These are phyloP conservation scores for Cercophora samala DNA, from an alignment of 495 filamentous ascomycete genomes.

Conservation along the genomic window DNA sequence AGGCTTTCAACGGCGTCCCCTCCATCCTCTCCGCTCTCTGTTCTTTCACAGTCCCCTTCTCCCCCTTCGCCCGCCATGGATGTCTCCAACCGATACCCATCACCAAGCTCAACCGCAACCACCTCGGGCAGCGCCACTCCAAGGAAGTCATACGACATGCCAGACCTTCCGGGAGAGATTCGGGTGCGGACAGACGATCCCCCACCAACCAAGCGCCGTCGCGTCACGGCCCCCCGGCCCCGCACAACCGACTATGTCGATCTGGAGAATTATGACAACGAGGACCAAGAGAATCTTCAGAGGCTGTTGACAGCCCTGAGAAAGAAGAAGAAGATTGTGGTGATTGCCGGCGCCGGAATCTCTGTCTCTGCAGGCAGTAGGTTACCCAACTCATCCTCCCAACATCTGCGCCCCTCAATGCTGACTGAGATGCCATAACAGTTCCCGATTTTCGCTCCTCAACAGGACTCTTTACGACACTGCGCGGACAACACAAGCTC, in stretches of 20 bases:
- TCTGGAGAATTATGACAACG: constrained; percentile 52
- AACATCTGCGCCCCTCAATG: constrained; percentile 8
- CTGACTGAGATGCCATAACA: constrained; percentile 40
- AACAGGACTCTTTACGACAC: constrained; percentile 77
- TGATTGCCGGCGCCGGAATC: constrained; percentile 94
- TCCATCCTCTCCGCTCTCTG: constrained; percentile 49
- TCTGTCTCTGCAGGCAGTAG: constrained; percentile 93
- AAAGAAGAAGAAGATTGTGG: constrained; percentile 91
- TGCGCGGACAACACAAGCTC: constrained; percentile 80
- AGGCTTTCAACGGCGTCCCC: constrained; percentile 30
- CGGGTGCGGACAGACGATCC: constrained; percentile 56
- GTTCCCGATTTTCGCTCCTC: constrained; percentile 96
- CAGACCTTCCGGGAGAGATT: constrained; percentile 40
- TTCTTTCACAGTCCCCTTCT: constrained; percentile 55
- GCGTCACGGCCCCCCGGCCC: constrained; percentile 58
- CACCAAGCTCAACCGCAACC: constrained; percentile 37
- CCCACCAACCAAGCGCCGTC: constrained; percentile 71
- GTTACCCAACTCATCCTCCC: constrained; percentile 38
- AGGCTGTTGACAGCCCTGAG: constrained; percentile 72
- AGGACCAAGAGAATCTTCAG: constrained; percentile 53
- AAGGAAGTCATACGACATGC: constrained; percentile 32
- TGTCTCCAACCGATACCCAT: constrained; percentile 39
- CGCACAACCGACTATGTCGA: constrained; percentile 76
- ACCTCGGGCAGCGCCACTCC: constrained; percentile 44
- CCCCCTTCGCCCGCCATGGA: constrained; percentile 48